phyloP scores from a whole-genome alignment of 2,329 filamentous ascomycete genomes.

The Pyrenophora tritici-repentis region DNA sequence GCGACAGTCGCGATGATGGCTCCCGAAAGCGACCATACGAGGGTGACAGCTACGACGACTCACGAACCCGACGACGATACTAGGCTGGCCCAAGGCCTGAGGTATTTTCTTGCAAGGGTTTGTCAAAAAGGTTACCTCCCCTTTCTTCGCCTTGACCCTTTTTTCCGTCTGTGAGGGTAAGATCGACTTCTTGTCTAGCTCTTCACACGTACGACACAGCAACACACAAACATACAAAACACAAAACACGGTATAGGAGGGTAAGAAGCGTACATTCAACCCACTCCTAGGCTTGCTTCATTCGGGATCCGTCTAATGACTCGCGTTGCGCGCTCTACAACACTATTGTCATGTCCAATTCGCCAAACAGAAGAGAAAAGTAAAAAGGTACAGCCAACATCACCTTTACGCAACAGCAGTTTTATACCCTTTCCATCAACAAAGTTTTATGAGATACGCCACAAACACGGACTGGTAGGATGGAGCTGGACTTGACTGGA shows the following conservation, averaged over 20 bases:
- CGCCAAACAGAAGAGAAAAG: no score
- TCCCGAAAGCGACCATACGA: conserved; percentile 61
- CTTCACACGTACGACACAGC: conserved; percentile 24
- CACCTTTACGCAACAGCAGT: no score
- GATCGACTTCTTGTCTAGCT: conserved; percentile 27
- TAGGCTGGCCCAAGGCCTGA: conserved; percentile 42
- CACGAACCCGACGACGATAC: conserved; percentile 64
- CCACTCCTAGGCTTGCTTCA: background rate
- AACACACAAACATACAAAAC: conserved; percentile 2
- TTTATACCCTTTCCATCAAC: no score
- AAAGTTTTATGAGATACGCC: no score
- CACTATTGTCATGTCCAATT: no score
- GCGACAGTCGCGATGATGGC: conserved; percentile 45
- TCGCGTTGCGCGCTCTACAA: no score
- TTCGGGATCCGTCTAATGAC: no score
- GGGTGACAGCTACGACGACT: conserved; percentile 79
- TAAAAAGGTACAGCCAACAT: no score
- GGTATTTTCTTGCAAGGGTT: conserved; percentile 37
- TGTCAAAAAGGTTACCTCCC: conserved; percentile 46
- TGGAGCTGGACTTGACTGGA: no score
- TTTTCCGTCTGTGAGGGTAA: conserved; percentile 45
- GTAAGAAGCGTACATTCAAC: conserved; percentile 26
- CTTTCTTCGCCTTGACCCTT: conserved; percentile 40
- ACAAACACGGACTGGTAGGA: no score
- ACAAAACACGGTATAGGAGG: conserved; percentile 21